Conservation (phyloP, 768 basidiomycete genomes). For the Hemileccinum impolitum region DNA sequence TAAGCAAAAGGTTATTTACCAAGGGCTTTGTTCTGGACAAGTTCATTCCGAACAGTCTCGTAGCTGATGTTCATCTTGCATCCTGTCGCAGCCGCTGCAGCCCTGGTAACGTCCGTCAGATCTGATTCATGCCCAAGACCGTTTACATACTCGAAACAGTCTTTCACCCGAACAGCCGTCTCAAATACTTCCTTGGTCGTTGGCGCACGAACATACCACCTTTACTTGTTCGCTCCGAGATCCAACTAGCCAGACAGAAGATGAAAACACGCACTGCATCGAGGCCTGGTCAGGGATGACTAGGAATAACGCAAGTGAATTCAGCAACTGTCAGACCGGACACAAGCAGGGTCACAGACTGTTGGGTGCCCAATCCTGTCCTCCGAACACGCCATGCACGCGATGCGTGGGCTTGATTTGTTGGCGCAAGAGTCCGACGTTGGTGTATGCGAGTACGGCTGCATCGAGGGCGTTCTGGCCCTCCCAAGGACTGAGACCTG, state of each 20-base stretch:
- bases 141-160: slow-evolving; percentile 64
- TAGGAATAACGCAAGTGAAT: slow-evolving; percentile 21
- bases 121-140: background rate
- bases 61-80: slow-evolving; percentile 48
- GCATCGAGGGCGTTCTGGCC: slow-evolving; percentile 83
- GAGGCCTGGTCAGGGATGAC: slow-evolving; percentile 82
- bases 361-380: slow-evolving; percentile 70
- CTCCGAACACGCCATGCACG: slow-evolving; percentile 77
- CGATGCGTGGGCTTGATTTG: slow-evolving; percentile 75
- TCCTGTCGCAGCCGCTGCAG: slow-evolving; percentile 63
- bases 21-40: too few relatives aligned
- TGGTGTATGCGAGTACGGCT: slow-evolving; percentile 77
- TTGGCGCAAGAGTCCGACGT: slow-evolving; percentile 75
- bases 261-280: slow-evolving; percentile 51
- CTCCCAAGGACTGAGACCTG: slow-evolving; percentile 82
- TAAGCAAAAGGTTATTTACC: too few relatives aligned
- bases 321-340: background rate
- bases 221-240: slow-evolving; percentile 20
- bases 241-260: background rate
- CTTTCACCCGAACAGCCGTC: slow-evolving; percentile 56
- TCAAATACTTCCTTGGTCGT: slow-evolving; percentile 56
- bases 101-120: slow-evolving; percentile 35
- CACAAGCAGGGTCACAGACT: slow-evolving; percentile 38
- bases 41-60: slow-evolving; percentile 41
- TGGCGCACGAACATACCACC: slow-evolving; percentile 74